Conservation (phyloP, 2,329 filamentous ascomycete genomes). For the Byssothecium circinans region DNA sequence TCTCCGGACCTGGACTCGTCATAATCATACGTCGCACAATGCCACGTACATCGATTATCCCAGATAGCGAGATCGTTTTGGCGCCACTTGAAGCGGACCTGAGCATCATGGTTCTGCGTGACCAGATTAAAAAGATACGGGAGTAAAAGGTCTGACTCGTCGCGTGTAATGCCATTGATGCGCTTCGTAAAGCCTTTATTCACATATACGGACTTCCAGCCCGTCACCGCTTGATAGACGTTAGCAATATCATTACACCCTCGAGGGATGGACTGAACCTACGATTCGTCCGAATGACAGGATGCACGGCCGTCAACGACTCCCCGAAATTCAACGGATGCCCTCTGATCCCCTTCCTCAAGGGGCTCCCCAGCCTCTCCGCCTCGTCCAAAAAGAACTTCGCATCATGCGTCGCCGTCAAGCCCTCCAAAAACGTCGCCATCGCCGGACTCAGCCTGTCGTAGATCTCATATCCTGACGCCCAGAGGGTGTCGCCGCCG, state of each 20-base stretch:
- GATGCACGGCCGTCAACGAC: conserved; percentile 56
- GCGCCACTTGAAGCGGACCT: conserved; percentile 54
- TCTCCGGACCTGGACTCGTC: conserved; percentile 55
- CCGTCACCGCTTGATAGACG: conserved; percentile 53
- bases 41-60: conserved; percentile 65
- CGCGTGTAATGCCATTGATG: conserved; percentile 51
- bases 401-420: conserved; percentile 50
- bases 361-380: conserved; percentile 27
- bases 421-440: conserved; percentile 51
- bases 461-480: conserved; percentile 50
- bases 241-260: background rate
- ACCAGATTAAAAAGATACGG: conserved; percentile 49
- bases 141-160: conserved; percentile 50
- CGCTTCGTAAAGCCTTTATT: conserved; percentile 37
- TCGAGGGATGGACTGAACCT: conserved; percentile 2
- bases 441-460: conserved; percentile 54
- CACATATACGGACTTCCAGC: conserved; percentile 57
- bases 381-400: conserved; percentile 35
- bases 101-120: conserved; percentile 55
- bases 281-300: conserved; percentile 63
- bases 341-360: conserved; percentile 42
- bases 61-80: conserved; percentile 56
- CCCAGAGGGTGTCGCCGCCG: conserved; percentile 43
- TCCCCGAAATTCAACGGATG: conserved; percentile 58
- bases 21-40: conserved; percentile 66